Evolutionary conservation across 1,284 basidiomycete genomes (phyloP), one percentile per base, ranked within the genome.

Genomic region (Melanopsichium pennsylvanicum): DNA sequence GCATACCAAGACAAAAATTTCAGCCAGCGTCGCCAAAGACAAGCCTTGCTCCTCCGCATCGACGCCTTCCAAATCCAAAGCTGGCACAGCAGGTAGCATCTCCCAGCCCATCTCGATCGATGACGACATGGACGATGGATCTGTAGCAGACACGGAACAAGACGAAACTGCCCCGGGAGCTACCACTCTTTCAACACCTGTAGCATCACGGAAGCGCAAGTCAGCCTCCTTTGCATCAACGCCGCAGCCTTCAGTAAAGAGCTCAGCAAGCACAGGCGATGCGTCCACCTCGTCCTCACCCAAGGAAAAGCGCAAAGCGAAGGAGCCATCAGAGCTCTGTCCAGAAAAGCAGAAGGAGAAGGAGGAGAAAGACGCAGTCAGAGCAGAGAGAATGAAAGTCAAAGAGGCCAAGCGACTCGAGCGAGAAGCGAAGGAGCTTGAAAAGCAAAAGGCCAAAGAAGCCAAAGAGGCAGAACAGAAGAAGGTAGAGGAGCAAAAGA

Each of bases 401-500:
- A 54, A 38, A 41, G 57, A 69, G 33, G 70, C 74, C 21, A 75
- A 73, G 57, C 58, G 69, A 11, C 61, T 70, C 38, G 68, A 70
- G 41, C 51, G 46, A 32, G 66, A 58, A 48, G 61, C 54, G 18
- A 70, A 71, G 35, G 66, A 36, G 29, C 74, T 47, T 75, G 83
- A 51, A 82, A 86, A 49, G 47, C 52, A 67, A 33, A 72, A 67
- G 27, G 55, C 62, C 5, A 73, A 74, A 37, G 75, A 74, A 44
- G 72, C 56, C 19, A 79, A 70, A 39, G 72, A 68, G 67, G 74
- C 66, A 0, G 71, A 75, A 43, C 48, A 43, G 11, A 64, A 88
- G 66, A 88, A 87, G 60, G 81, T 80, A 33, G 85, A 86, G 4
- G 57, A 72, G 46, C 42, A 38, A 12, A 69, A 69, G 41, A 58